phyloP scores from a whole-genome alignment of 768 basidiomycete genomes.

The Rhodosporidiobolus sp. region DNA sequence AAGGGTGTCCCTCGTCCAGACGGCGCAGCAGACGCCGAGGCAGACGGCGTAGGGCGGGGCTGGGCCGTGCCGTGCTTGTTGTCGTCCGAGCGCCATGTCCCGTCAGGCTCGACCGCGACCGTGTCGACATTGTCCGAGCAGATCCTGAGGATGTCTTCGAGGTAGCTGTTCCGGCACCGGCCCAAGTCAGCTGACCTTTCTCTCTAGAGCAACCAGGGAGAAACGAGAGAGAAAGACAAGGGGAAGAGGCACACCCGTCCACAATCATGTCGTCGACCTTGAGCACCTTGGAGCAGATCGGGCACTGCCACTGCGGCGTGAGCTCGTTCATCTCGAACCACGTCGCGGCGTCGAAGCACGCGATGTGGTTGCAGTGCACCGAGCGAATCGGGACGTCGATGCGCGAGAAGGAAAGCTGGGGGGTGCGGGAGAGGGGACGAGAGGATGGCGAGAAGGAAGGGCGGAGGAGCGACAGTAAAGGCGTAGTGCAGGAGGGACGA shows the following conservation, averaged over 20 bases:
- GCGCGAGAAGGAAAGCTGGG: slow-evolving; percentile 77
- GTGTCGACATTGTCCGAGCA: slow-evolving; percentile 81
- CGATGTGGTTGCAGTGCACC: slow-evolving; percentile 76
- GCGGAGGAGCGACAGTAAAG: no score
- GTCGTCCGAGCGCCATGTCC: slow-evolving; percentile 92
- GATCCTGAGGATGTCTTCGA: slow-evolving; percentile 73
- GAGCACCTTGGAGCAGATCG: slow-evolving; percentile 79
- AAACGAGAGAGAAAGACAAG: not conserved
- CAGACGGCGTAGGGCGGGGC: not conserved
- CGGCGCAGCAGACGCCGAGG: not conserved
- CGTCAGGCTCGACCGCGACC: slow-evolving; percentile 88
- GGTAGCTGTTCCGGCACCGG: slow-evolving; percentile 60
- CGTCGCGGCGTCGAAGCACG: slow-evolving; percentile 91
- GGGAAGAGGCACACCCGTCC: slow-evolving; percentile 86
- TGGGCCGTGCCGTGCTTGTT: slow-evolving; percentile 62
- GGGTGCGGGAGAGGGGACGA: slow-evolving; percentile 6
- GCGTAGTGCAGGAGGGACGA: no score
- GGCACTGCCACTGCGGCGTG: slow-evolving; percentile 93
- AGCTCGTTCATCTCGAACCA: slow-evolving; percentile 96
- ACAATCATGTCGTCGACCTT: slow-evolving; percentile 78
- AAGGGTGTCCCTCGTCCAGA: slow-evolving; percentile 10
- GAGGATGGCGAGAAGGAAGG: no score
- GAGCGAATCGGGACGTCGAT: slow-evolving; percentile 82
- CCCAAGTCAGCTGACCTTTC: not conserved
- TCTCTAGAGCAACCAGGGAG: not conserved